Evolutionary conservation across 345 rosid genomes (phyloP).

Genomic region (Geranium rotundifolium): DNA sequence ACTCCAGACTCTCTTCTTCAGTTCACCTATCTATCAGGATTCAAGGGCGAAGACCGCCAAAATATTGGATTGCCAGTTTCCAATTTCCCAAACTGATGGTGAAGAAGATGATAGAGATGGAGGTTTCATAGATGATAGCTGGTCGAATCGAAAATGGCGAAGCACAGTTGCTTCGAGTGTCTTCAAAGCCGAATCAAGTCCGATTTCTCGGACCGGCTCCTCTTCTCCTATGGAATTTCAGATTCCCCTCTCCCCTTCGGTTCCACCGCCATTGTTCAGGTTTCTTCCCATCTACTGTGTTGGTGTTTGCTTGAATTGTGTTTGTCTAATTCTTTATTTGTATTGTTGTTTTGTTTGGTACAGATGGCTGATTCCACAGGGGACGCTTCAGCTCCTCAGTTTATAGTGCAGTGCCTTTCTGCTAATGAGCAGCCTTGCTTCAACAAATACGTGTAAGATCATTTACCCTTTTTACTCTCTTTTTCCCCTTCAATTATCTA

Average conservation of each 20-base stretch:
- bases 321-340: conserved; percentile 4
- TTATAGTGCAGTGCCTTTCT: conserved; percentile 45
- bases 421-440: conserved; percentile 36
- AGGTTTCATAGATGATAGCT: not conserved
- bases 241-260: conserved; percentile 62
- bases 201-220: conserved; percentile 53
- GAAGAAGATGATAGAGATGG: not conserved
- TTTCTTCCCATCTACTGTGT: conserved; percentile 2
- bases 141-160: not conserved
- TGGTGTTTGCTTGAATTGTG: not conserved
- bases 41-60: too few species aligned
- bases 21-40: too few species aligned
- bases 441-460: conserved; percentile 43
- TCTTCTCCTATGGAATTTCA: conserved; percentile 56
- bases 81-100: too few species aligned
- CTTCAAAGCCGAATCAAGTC: conserved; percentile 53
- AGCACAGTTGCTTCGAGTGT: conserved; percentile 46
- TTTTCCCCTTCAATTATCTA: too few species aligned
- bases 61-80: too few species aligned
- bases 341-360: conserved; percentile 14
- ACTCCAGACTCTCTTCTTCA: too few species aligned
- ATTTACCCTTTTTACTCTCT: not conserved
- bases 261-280: conserved; percentile 73
- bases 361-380: conserved; percentile 38
- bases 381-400: conserved; percentile 37